Evolutionary conservation across 2,329 filamentous ascomycete species (phyloP).

Genomic region (Verticillium dahliae): DNA sequence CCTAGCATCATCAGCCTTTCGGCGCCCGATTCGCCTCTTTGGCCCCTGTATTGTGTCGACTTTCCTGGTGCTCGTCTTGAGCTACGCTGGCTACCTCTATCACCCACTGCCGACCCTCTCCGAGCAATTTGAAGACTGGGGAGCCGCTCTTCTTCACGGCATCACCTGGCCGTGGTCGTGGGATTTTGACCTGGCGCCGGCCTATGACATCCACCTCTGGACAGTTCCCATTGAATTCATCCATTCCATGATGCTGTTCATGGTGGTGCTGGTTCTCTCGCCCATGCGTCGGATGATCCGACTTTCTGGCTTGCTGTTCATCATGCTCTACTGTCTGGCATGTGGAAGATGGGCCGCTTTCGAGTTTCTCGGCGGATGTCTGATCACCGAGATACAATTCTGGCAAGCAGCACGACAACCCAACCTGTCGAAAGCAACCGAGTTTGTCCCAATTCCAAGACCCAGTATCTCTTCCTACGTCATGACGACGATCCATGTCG

Average conservation of each 20-base stretch:
- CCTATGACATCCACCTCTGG: slow-evolving; percentile 54
- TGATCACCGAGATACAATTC: slow-evolving; percentile 1
- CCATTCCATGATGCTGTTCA: slow-evolving; percentile 50
- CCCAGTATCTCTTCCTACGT: neutral
- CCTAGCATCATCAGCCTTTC: slow-evolving; percentile 11
- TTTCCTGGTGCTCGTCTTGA: slow-evolving; percentile 11
- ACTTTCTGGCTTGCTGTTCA: neutral
- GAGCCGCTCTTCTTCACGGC: slow-evolving; percentile 14
- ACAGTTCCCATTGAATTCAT: slow-evolving; percentile 56
- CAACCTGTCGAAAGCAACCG: neutral
- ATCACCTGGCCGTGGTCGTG: slow-evolving; percentile 16
- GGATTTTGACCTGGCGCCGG: slow-evolving; percentile 20
- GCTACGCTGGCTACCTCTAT: slow-evolving; percentile 6
- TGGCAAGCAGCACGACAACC: neutral
- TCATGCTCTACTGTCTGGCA: slow-evolving; percentile 2
- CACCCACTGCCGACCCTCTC: slow-evolving; percentile 11
- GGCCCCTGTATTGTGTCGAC: slow-evolving; percentile 5
- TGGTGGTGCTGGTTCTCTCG: slow-evolving; percentile 43
- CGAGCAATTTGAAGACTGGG: slow-evolving; percentile 40
- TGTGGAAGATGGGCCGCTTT: slow-evolving; percentile 3
- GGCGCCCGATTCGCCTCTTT: slow-evolving; percentile 11
- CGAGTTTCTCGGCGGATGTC: slow-evolving; percentile 1
- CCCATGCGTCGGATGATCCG: neutral
- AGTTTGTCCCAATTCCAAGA: neutral
- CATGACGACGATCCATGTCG: neutral